phyloP scores from a whole-genome alignment of 2,329 filamentous ascomycete genomes.

The Graphilbum sp. region DNA sequence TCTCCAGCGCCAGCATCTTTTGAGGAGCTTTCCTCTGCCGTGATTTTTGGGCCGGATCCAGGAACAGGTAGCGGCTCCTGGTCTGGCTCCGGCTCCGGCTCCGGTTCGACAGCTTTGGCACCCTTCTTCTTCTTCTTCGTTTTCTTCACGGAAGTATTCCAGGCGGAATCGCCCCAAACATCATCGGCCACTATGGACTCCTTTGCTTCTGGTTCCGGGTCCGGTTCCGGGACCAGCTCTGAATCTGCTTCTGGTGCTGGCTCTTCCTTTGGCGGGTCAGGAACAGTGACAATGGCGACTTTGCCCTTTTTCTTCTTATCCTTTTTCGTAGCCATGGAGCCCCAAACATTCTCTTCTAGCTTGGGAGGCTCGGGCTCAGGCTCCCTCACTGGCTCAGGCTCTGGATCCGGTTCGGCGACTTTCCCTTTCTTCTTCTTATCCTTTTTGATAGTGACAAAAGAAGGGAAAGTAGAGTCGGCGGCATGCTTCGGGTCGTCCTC shows the following conservation, averaged over 20 bases:
- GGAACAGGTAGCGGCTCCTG: conserved; percentile 1
- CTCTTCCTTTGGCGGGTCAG: conserved; percentile 11
- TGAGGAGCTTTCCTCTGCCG: too few relatives aligned
- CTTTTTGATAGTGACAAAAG: conserved; percentile 19
- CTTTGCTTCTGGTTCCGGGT: too few relatives aligned
- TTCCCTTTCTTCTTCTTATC: conserved; percentile 18
- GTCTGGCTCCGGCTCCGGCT: conserved; percentile 4
- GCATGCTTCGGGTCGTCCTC: conserved; percentile 6
- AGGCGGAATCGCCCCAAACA: conserved; percentile 4
- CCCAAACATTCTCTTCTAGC: neutral
- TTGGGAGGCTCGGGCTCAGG: conserved; percentile 13
- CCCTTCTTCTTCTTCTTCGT: conserved; percentile 15
- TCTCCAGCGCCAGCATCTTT: too few relatives aligned
- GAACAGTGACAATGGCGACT: conserved; percentile 4
- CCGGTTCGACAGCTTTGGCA: conserved; percentile 8
- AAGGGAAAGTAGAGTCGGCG: conserved; percentile 11
- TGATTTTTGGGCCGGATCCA: too few relatives aligned
- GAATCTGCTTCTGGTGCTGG: too few relatives aligned
- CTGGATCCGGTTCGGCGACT: conserved; percentile 1
- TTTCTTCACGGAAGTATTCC: neutral
- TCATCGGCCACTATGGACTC: conserved; percentile 3
- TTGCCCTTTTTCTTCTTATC: conserved; percentile 12
- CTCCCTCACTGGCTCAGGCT: conserved; percentile 2
- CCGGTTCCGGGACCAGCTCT: too few relatives aligned
- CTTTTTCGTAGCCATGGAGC: conserved; percentile 15